Evolutionary conservation across 2,329 filamentous ascomycete genomes (phyloP).

Genomic region (Penicillium polonicum): DNA sequence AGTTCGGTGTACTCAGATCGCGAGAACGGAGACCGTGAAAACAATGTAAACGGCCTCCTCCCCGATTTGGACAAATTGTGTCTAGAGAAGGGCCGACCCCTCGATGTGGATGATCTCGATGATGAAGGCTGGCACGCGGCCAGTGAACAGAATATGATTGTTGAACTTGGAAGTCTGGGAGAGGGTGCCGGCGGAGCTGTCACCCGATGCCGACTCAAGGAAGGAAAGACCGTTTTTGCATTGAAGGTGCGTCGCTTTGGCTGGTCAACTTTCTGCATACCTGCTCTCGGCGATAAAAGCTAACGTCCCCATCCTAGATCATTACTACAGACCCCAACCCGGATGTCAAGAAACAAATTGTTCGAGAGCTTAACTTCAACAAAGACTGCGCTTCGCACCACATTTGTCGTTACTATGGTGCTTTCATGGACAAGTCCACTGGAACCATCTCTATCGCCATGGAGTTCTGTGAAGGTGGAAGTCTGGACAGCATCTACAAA

Average conservation of each 20-base stretch:
- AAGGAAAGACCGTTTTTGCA: constrained; percentile 91
- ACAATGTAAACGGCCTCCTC: constrained; percentile 73
- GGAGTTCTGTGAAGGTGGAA: constrained; percentile 98
- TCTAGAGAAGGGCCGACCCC: constrained; percentile 74
- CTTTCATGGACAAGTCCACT: constrained; percentile 92
- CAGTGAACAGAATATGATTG: constrained; percentile 81
- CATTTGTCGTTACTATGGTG: constrained; percentile 96
- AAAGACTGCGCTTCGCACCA: constrained; percentile 94
- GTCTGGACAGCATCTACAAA: constrained; percentile 92
- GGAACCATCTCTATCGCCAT: constrained; percentile 98
- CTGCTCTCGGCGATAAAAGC: constrained; percentile 1
- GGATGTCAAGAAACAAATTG: constrained; percentile 97
- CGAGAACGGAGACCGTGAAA: constrained; percentile 77
- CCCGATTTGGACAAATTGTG: constrained; percentile 76
- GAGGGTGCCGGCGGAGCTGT: constrained; percentile 96
- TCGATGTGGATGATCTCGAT: constrained; percentile 92
- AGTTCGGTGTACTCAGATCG: constrained; percentile 80
- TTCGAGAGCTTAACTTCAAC: constrained; percentile 95
- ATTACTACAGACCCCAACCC: constrained; percentile 98
- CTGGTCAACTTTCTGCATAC: not conserved
- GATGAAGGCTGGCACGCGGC: constrained; percentile 94
- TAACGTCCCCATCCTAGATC: constrained; percentile 58
- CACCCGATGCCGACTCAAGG: constrained; percentile 83
- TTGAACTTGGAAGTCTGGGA: constrained; percentile 83
- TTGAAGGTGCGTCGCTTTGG: constrained; percentile 69